Evolutionary conservation across 495 filamentous ascomycete genomes (phyloP).

Genomic region (Penicillium lagena): DNA sequence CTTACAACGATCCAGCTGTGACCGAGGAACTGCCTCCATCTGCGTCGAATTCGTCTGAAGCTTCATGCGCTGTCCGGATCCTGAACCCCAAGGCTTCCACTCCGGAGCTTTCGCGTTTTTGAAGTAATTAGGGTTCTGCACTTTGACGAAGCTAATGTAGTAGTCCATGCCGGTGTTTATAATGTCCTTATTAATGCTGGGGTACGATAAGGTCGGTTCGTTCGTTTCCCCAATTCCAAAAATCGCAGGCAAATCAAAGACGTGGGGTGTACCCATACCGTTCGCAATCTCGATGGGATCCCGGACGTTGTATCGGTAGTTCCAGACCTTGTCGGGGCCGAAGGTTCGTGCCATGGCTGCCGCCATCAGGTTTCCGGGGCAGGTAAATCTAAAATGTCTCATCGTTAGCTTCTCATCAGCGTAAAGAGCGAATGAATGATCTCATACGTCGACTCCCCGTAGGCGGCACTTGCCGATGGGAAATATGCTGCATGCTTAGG

Average conservation of each 20-base stretch:
- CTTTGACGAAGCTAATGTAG: slow-evolving; percentile 57
- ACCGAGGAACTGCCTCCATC: slow-evolving; percentile 46
- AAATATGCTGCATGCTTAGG: slow-evolving; percentile 44
- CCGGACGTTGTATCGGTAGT: slow-evolving; percentile 59
- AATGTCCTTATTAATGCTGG: slow-evolving; percentile 35
- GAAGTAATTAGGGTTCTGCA: slow-evolving; percentile 51
- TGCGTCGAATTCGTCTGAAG: slow-evolving; percentile 44
- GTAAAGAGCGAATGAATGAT: no score
- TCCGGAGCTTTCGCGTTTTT: slow-evolving; percentile 24
- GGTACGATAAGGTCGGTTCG: slow-evolving; percentile 12
- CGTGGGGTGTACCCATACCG: slow-evolving; percentile 61
- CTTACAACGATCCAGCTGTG: slow-evolving; percentile 36
- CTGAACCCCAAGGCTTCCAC: slow-evolving; percentile 36
- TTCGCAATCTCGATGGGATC: slow-evolving; percentile 35
- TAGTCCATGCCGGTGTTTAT: slow-evolving; percentile 54
- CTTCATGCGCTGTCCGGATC: slow-evolving; percentile 24
- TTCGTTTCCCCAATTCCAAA: slow-evolving; percentile 34
- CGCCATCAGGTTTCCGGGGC: slow-evolving; percentile 39
- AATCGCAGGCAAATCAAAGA: slow-evolving; percentile 53
- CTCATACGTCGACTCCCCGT: slow-evolving; percentile 50
- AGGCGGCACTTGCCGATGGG: slow-evolving; percentile 49
- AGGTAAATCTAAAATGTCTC: slow-evolving; percentile 41
- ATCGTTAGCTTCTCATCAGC: no score
- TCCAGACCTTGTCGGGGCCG: slow-evolving; percentile 33
- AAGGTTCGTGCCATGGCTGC: slow-evolving; percentile 38